phyloP scores from a whole-genome alignment of 2,329 filamentous ascomycete genomes.

The Chaetomiaceae sp. region DNA sequence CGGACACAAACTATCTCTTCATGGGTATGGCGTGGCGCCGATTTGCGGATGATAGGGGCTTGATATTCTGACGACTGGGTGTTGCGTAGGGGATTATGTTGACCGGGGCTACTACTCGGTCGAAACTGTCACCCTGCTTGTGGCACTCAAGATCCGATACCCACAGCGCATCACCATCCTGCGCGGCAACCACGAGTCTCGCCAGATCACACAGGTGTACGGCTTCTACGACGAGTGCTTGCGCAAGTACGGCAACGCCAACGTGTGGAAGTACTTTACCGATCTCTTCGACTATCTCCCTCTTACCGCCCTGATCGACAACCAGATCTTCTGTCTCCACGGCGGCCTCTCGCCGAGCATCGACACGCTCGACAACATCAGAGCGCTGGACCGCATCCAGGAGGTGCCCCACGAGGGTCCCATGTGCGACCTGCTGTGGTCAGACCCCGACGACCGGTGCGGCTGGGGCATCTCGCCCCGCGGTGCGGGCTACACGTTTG shows the following conservation, averaged over 20 bases:
- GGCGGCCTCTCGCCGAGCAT: slow-evolving; percentile 94
- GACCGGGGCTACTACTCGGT: slow-evolving; percentile 98
- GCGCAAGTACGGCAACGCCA: slow-evolving; percentile 97
- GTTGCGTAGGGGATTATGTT: slow-evolving; percentile 77
- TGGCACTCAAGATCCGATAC: slow-evolving; percentile 96
- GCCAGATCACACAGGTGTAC: slow-evolving; percentile 98
- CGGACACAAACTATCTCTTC: slow-evolving; percentile 98
- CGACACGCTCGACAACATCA: slow-evolving; percentile 91
- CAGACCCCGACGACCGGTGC: slow-evolving; percentile 92
- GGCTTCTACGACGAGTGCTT: slow-evolving; percentile 99
- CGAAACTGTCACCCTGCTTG: slow-evolving; percentile 93
- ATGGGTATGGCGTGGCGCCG: slow-evolving; percentile 62
- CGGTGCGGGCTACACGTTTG: slow-evolving; percentile 91
- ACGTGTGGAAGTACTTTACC: slow-evolving; percentile 99
- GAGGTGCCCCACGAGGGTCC: slow-evolving; percentile 97
- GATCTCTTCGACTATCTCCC: slow-evolving; percentile 98
- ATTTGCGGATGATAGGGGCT: background rate
- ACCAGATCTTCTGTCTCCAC: slow-evolving; percentile 98
- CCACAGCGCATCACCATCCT: slow-evolving; percentile 97
- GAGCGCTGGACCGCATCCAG: slow-evolving; percentile 91
- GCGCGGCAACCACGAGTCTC: slow-evolving; percentile 96
- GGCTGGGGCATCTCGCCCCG: slow-evolving; percentile 94
- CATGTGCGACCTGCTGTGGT: slow-evolving; percentile 98
- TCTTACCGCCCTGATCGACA: slow-evolving; percentile 94
- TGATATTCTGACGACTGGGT: slow-evolving; percentile 15